Base-by-base conservation (phyloP, 2,329 filamentous ascomycete species). In the Golovinomyces cichoracearum region DNA sequence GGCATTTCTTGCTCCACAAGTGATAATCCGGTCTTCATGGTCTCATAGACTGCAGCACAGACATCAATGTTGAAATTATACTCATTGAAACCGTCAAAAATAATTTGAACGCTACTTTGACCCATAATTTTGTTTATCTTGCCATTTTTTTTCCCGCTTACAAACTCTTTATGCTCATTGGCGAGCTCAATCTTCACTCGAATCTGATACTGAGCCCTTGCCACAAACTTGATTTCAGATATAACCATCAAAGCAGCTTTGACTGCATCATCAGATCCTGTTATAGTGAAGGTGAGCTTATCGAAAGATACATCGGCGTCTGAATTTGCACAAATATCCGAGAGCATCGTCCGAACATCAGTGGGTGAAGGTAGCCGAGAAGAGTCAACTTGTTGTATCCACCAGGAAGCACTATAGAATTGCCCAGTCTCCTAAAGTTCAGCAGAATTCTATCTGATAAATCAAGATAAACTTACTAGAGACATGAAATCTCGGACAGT, bases 51-150 rank as follows among this genome's bases (percentile, higher is more conserved):
- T 49, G 78, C 78, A 42, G 83, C 86, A 61, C 90, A 86, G 49
- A 98, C 88, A 61, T 98, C 90, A 55, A 98, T 98, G 65, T 95
- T 93, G 70, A 98, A 98, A 65, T 98, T 95, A 72, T 95, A 98
- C 67, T 98, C 90, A 64, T 94, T 93, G 69, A 95, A 98, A 53
- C 85, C 86, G 61, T 98, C 90, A 56, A 98, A 98, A 53, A 98
- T 88, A 60, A 98, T 95, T 65, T 98, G 90, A 12, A 98, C 90
- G 57, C 92, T 94, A 71, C 86, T 94, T 64, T 95, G 88, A 22
- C 88, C 90, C 90, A 98, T 98, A 60, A 98, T 98, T 71, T 98
- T 98, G 71, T 98, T 98, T 65, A 98, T 98, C 68, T 98, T 98
- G 64, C 90, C 90, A 58, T 98, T 98, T 70, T 98, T 98, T 71